These are phyloP conservation scores for Fomes fomentarius DNA, from an alignment of 1,284 basidiomycete genomes.

Conservation along the genomic window DNA sequence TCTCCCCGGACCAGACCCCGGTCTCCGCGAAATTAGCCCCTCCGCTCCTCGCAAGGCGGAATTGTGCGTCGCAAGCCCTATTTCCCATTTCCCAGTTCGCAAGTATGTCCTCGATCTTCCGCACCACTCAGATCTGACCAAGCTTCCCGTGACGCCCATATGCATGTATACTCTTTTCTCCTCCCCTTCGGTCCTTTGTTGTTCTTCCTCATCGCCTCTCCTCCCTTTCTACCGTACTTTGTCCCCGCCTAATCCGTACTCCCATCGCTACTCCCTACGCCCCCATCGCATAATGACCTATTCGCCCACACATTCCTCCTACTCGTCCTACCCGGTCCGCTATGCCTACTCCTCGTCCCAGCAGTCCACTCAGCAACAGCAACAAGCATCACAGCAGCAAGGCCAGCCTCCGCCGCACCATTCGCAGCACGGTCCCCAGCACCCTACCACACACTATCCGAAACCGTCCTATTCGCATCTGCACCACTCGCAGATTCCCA, in stretches of 20 bases:
- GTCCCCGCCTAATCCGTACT: slow-evolving; percentile 21
- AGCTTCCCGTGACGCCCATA: slow-evolving; percentile 6
- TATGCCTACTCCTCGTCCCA: slow-evolving; percentile 29
- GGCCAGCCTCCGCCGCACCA: slow-evolving; percentile 14
- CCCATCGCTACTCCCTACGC: slow-evolving; percentile 8
- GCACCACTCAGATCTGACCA: slow-evolving; percentile 17
- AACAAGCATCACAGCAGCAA: slow-evolving; percentile 8
- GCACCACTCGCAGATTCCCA: slow-evolving; percentile 25
- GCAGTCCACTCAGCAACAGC: slow-evolving; percentile 12
- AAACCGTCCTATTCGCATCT: slow-evolving; percentile 26
- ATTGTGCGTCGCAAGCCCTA: neutral
- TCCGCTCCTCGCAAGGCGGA: neutral
- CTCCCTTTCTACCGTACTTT: slow-evolving; percentile 15
- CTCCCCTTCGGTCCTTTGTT: slow-evolving; percentile 2
- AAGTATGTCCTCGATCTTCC: slow-evolving; percentile 18
- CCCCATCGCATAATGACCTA: slow-evolving; percentile 27
- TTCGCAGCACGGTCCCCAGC: slow-evolving; percentile 1
- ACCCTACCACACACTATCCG: slow-evolving; percentile 19
- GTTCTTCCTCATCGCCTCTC: slow-evolving; percentile 4
- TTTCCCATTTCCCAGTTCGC: neutral
- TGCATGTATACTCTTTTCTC: slow-evolving; percentile 14
- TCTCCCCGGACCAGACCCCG: slow-evolving; percentile 20
- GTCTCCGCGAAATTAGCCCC: slow-evolving; percentile 24
- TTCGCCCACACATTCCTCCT: slow-evolving; percentile 24
- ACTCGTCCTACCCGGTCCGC: slow-evolving; percentile 27